A percentile compares a stretch with the other conserved stretches of the same genome.
Evolutionary conservation across 257 asterid genomes (phyloP).

Genomic region (Nicotiana knightiana): DNA sequence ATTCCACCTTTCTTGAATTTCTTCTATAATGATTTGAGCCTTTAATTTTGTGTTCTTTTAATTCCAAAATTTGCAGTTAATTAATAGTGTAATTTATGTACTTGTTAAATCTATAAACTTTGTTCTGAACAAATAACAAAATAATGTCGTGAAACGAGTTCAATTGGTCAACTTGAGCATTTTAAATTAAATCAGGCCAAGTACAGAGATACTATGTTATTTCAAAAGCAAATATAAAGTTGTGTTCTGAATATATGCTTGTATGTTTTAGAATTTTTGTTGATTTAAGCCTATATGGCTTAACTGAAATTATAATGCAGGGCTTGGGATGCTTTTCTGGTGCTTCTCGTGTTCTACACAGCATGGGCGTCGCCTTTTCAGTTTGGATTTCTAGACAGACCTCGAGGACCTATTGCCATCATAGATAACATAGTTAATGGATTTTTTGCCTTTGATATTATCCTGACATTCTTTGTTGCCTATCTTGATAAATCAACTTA

Average conservation of each 20-base stretch:
- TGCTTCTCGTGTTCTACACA: slow-evolving; percentile 67
- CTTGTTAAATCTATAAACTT: background rate
- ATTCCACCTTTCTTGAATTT: background rate
- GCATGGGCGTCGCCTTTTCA: slow-evolving; percentile 89
- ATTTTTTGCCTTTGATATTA: slow-evolving; percentile 55
- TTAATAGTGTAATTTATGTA: too few species aligned
- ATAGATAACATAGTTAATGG: slow-evolving; percentile 58
- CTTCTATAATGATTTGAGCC: background rate
- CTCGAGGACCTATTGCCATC: slow-evolving; percentile 34
- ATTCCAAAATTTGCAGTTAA: background rate
- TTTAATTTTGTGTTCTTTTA: background rate
- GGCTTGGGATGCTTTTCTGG: slow-evolving; percentile 52
- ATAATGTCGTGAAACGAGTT: too few species aligned
- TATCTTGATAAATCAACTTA: slow-evolving; percentile 60
- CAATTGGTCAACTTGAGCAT: too few species aligned
- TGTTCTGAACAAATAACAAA: background rate
- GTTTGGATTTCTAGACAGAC: slow-evolving; percentile 61
- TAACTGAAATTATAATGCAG: slow-evolving; percentile 28
- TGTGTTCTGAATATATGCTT: background rate
- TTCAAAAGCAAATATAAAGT: too few species aligned
- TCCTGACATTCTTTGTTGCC: slow-evolving; percentile 80
- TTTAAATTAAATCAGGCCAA: background rate
- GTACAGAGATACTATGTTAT: background rate
- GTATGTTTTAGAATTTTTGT: background rate
- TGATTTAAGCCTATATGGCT: background rate